Base-by-base conservation (phyloP, 169 alveolate species). In the Cryptosporidium andersoni region DNA sequence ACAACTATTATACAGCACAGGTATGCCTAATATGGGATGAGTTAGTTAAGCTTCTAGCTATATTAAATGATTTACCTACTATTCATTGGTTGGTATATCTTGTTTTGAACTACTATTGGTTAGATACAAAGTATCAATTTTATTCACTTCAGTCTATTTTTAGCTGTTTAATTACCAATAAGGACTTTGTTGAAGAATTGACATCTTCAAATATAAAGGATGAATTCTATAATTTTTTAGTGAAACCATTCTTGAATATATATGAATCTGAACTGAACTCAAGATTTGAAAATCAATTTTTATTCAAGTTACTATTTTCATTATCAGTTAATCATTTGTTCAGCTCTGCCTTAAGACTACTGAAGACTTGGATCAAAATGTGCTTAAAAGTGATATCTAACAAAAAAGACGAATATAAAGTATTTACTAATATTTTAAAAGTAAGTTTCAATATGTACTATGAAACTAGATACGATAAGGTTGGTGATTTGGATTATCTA, bases 361-460 rank as follows among this genome's bases (percentile, higher is more conserved):
- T 74, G 40, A 43, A 45, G 56, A 52, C 85, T 14, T 74, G 85
- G 85, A 58, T 43, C 8, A 74, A 58, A 7, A 45, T 74, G 2
- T 14, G 80, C 7, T 47, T 12, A 64, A 64, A 40, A 4, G 2
- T 62, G 37, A 40, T 62, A 0, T 4, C 48, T 16, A 9, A 45
- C 25, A 45, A 64, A 47, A 45, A 42, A 47, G 36, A 37, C 25
- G 25, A 25, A 25, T 25, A 25, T 25, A 25, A 25, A 25, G 25
- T 25, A 25, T 25, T 25, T 25, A 25, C 25, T 25, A 25, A 25
- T 25, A 25, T 25, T 25, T 25, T 25, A 25, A 25, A 25, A 25
- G 25, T 25, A 25, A 25, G 25, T 25, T 25, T 25, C 25, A 25
- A 25, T 25, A 25, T 25, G 0, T 25, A 25, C 25, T 25, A 25